Conservation (phyloP, 2,329 filamentous ascomycete species). For the Elsinoe arachidis region DNA sequence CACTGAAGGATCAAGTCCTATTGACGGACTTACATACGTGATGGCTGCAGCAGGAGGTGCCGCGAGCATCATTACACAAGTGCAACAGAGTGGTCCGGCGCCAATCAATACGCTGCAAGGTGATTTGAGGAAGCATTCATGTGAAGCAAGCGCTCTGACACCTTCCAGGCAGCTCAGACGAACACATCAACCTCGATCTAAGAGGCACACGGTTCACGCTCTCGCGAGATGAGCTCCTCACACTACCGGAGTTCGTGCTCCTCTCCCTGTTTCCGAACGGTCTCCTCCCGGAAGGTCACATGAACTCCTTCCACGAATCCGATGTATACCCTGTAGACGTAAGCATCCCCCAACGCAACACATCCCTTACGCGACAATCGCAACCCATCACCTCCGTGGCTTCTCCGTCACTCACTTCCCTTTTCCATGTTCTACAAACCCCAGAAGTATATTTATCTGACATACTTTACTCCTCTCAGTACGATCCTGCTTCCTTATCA, state of each 20-base stretch:
- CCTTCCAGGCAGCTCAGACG: constrained; percentile 72
- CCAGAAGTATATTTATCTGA: constrained; percentile 47
- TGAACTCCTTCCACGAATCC: constrained; percentile 84
- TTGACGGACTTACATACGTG: constrained; percentile 87
- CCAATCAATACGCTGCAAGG: constrained; percentile 84
- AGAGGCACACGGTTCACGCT: constrained; percentile 88
- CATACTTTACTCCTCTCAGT: constrained; percentile 56
- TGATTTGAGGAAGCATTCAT: constrained; percentile 29
- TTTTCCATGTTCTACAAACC: constrained; percentile 34
- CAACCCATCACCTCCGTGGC: constrained; percentile 25
- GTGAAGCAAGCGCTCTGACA: not conserved
- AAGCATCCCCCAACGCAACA: constrained; percentile 37
- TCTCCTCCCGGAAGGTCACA: constrained; percentile 92
- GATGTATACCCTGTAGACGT: constrained; percentile 97
- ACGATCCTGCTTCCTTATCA: constrained; percentile 89
- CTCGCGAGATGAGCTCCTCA: constrained; percentile 88
- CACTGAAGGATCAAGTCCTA: constrained; percentile 85
- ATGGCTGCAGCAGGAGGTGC: constrained; percentile 97
- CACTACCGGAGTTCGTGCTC: constrained; percentile 91
- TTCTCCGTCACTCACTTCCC: constrained; percentile 29
- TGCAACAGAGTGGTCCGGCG: constrained; percentile 80
- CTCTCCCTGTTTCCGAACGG: constrained; percentile 97
- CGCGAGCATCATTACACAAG: constrained; percentile 98
- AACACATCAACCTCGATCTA: constrained; percentile 90
- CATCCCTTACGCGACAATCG: constrained; percentile 15